Base-by-base conservation (phyloP, 345 rosid genomes). In the Draba incana region DNA sequence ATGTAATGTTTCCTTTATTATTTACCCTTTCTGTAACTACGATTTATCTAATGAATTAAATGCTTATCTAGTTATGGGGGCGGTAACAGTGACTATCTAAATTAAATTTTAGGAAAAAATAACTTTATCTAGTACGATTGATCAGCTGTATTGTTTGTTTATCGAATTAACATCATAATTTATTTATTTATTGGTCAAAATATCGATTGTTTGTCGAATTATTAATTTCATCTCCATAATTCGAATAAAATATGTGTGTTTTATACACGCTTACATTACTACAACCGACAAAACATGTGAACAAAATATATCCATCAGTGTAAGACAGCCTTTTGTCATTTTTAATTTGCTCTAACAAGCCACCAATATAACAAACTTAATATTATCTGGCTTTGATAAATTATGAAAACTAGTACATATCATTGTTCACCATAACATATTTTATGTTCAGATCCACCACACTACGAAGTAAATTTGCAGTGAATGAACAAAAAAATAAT, bases 241-340 rank as follows among this genome's bases (percentile, higher is more conserved):
- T 41, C 8, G 14, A n/a, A 49, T 58, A 12, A 16, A 11, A 7
- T 58, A 70, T 43, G n/a, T 28, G 62, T 61, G 27, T 42, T 70
- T 31, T 33, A 62, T 62, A 70, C 62, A 70, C 39, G 60, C 74
- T 60, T 60, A 31, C 54, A 72, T 33, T 30, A 37, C 12, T 42
- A 50, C 48, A 30, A 65, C 77, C 71, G 77, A 72, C 77, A 72
- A 72, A 65, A 50, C 66, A 72, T 65, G 71, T 65, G 51, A 64
- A 55, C 52, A 56, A 64, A 63, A 30, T 37, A 57, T 49, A 53
- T 57, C 53, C 66, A 57, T 25, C 61, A 57, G 35, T 57, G 71
- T 35, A 35, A 65, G 59, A 65, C 77, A 72, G 77, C 77, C 47
- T 49, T 65, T 57, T 41, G 42, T 65, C 71, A 57, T 30, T 70